Base-by-base conservation (phyloP, 2,329 filamentous ascomycete genomes). In the Endoconidiophora polonica region DNA sequence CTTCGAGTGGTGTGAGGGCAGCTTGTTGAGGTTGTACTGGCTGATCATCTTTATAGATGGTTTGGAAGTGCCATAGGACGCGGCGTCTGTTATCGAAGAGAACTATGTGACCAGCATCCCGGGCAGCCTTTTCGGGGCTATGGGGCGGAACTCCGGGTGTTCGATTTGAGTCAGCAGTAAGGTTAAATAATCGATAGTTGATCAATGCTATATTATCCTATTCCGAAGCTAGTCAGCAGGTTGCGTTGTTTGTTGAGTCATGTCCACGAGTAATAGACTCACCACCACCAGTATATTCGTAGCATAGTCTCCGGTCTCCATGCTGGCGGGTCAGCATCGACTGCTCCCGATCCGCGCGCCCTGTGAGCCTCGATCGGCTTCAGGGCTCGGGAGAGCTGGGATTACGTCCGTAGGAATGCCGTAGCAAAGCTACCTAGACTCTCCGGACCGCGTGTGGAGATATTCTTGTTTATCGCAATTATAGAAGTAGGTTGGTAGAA, bases 221-320 rank as follows among this genome's bases (percentile, higher is more conserved):
- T 2, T 43, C 29, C 14, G 36, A 46, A 26, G 16, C 51, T 57
- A 53, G 46, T 44, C 26, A 44, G 40, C 38, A 24, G n/a, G n/a
- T 5, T 29, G 5, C 18, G 12, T 24, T n/a, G 20, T n/a, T 20
- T 10, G 16, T 36, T 36, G 20, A 44, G 41, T 12, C 33, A 3
- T 24, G 36, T 20, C 4, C 33, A 9, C 7, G 16, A 5, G 10
- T 24, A 41, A 5, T 37, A 14, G 10, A 66, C 72, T 58, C 57
- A 78, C 75, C 65, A 77, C 68, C 59, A 75, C 65, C 58, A 79
- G 64, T 54, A 68, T 69, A 64, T 79, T 79, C 60, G 75, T 79
- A 59, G 76, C 73, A 63, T 76, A 77, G 65, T 78, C 74, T 56
- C 73, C 72, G 62, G 71, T 70, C 63, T 79, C 75, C 75, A 79